phyloP scores from a whole-genome alignment of 73 alveolate genomes.

The Stentor coeruleus region DNA sequence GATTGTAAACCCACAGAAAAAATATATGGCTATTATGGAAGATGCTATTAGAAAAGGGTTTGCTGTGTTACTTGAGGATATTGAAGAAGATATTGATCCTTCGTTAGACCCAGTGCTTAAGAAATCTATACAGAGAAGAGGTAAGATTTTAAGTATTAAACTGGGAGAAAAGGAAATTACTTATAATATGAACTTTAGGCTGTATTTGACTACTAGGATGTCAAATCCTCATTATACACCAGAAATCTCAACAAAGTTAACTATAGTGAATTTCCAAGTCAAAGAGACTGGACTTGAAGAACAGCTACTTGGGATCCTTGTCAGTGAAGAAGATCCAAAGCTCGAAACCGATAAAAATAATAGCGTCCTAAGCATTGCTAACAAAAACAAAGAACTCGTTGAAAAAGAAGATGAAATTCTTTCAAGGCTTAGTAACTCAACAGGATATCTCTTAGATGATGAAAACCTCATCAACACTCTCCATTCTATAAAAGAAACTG shows the following conservation, averaged over 20 bases:
- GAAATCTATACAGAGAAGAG: conserved; percentile 54
- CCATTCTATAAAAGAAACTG: conserved; percentile 53
- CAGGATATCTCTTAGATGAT: conserved; percentile 76
- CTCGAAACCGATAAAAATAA: conserved; percentile 69
- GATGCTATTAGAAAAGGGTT: conserved; percentile 78
- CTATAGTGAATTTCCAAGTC: conserved; percentile 91
- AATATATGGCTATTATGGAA: conserved; percentile 67
- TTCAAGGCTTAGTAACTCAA: conserved; percentile 51
- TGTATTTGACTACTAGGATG: conserved; percentile 97
- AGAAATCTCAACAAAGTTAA: conserved; percentile 93
- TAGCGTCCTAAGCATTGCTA: conserved; percentile 51
- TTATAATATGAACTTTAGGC: conserved; percentile 86
- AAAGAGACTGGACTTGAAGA: conserved; percentile 97
- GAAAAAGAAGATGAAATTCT: conserved; percentile 80
- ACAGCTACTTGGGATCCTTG: conserved; percentile 83
- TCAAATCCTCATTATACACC: conserved; percentile 99
- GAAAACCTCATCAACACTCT: conserved; percentile 67
- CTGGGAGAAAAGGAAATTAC: conserved; percentile 91
- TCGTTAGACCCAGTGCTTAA: conserved; percentile 96
- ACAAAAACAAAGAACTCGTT: conserved; percentile 58
- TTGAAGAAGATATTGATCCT: conserved; percentile 98
- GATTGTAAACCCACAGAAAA: conserved; percentile 25
- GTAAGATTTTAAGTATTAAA: conserved; percentile 51
- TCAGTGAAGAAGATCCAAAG: conserved; percentile 83
- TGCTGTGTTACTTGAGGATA: conserved; percentile 88